phyloP scores from a whole-genome alignment of 2,329 filamentous ascomycete species.

The Venturia effusa region DNA sequence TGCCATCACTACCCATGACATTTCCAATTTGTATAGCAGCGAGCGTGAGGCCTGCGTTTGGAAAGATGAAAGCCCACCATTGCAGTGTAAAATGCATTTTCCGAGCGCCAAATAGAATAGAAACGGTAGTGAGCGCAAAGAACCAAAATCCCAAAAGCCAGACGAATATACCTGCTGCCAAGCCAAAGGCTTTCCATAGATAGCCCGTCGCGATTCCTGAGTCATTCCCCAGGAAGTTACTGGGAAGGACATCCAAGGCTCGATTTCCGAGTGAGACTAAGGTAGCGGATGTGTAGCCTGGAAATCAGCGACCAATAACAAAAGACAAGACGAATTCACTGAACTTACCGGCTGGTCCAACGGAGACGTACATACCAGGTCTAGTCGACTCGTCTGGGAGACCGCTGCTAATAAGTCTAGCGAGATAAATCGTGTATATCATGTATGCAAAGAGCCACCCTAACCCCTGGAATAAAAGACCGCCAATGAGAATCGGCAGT shows the following conservation, averaged over 20 bases:
- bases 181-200: constrained; percentile 30
- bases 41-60: constrained; percentile 52
- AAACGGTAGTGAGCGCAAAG: constrained; percentile 33
- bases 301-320: constrained; percentile 10
- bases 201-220: constrained; percentile 23
- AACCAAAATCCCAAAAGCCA: constrained; percentile 41
- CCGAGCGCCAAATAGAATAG: constrained; percentile 25
- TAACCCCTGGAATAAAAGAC: constrained; percentile 34
- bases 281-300: constrained; percentile 24
- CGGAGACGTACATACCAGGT: constrained; percentile 42
- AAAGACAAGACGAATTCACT: constrained; percentile 15
- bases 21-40: constrained; percentile 47
- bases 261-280: constrained; percentile 36
- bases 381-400: constrained; percentile 31
- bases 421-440: constrained; percentile 34
- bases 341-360: constrained; percentile 38
- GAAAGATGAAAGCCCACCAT: constrained; percentile 59
- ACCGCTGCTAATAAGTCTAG: constrained; percentile 29
- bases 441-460: constrained; percentile 34
- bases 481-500: constrained; percentile 32
- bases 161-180: constrained; percentile 33
- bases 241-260: constrained; percentile 25
- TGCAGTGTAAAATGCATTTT: constrained; percentile 38
- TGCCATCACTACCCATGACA: constrained; percentile 38
- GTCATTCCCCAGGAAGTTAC: constrained; percentile 23